phyloP scores from a whole-genome alignment of 352 stramenopile species.

The Phytopythium montanum region DNA sequence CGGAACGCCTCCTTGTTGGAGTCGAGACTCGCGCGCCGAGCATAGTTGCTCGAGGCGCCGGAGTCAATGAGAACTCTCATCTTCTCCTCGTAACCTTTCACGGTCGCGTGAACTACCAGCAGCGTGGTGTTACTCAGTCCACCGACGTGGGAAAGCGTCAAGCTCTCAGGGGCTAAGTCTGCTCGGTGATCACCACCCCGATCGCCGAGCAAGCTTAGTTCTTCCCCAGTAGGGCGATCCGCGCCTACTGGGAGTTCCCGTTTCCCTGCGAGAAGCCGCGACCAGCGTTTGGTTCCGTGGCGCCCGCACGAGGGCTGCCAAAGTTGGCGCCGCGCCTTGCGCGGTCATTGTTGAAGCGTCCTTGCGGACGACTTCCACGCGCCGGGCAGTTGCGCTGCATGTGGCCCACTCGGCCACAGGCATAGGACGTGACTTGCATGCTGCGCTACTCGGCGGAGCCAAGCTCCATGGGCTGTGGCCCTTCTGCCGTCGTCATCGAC shows the following conservation, averaged over 20 bases:
- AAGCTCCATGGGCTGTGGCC: neutral
- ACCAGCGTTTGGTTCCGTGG: no score
- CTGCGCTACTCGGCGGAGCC: neutral
- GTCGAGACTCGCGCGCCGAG: neutral
- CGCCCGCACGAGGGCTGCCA: neutral
- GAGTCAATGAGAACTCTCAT: neutral
- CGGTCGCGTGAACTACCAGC: neutral
- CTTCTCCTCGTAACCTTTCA: neutral
- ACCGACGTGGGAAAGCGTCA: neutral
- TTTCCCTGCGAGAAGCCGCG: neutral
- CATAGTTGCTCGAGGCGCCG: neutral
- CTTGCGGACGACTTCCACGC: neutral
- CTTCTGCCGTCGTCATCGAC: no score
- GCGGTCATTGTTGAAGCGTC: neutral
- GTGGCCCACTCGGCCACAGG: neutral
- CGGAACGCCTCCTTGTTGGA: neutral
- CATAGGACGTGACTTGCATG: neutral
- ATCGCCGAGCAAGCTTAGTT: neutral
- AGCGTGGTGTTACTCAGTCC: neutral
- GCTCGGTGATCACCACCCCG: neutral
- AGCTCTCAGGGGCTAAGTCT: neutral
- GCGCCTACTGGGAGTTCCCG: neutral
- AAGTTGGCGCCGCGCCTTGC: no score
- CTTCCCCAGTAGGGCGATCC: neutral
- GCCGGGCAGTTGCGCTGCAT: neutral